Evolutionary conservation across 768 basidiomycete species (phyloP), one percentile per base, ranked within the genome.

Genomic region (Pleurotus tuber-regium): DNA sequence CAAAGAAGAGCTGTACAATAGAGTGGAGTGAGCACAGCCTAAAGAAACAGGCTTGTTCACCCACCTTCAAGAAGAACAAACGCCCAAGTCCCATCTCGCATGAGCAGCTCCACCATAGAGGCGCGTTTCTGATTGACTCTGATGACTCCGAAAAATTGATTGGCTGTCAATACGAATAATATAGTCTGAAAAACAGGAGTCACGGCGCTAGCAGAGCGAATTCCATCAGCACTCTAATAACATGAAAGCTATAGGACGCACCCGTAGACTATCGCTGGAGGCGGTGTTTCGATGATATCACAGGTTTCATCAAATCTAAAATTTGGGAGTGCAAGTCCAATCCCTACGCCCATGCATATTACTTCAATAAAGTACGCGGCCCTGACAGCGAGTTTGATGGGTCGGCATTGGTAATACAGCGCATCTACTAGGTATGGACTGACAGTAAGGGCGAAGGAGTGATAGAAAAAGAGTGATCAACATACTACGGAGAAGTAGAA

Each of bases 261-360:
- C 72, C 60, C 68, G 21, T 65, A 70, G 24, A 74, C 59, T 11
- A 67, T 56, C 4, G 73, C 49, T 21, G 57, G 59, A 4, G 42
- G 43, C 2, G 73, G 70, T 21, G 61, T 56, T 11, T 53, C 25
- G 1, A 60, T 60, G 11, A 21, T 40, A 4, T 21, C 14, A 28
- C 49, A 50, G 4, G 23, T 21, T 9, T 26, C 35, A 24, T 50
- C 39, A 28, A 39, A 50, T 28, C 9, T 1, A 36, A 50, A 39
- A 12, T 28, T 28, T 25, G 35, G 49, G 30, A 40, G 23, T 4
- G 49, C 19, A 6, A 50, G 8, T n/a, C 35, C 35, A 28, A 50
- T 39, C 11, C 49, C 49, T 7, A 50, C 18, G 14, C 5, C 23
- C 49, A 50, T 50, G 23, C 49, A 39, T 18, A 40, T 8, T 11